Conservation (phyloP, 2,329 filamentous ascomycete species). For the Alternaria sp. region DNA sequence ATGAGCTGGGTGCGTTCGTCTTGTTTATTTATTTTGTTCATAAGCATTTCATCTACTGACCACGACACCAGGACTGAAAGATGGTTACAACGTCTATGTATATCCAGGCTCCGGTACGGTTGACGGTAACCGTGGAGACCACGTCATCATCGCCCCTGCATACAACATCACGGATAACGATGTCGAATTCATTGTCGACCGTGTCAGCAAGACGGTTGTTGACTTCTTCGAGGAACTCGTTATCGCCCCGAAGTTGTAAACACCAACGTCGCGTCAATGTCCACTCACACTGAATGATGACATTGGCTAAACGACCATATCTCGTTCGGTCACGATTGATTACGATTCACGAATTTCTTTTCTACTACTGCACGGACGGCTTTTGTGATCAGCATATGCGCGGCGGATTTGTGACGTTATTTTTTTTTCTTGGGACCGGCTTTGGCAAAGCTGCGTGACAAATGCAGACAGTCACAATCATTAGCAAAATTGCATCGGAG, state of each 20-base stretch:
- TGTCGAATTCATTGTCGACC: conserved; percentile 64
- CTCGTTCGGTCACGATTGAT: not conserved
- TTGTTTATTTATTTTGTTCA: not conserved
- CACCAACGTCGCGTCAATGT: not conserved
- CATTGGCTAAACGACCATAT: not conserved
- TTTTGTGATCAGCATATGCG: conserved; percentile 4
- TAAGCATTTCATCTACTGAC: conserved; percentile 10
- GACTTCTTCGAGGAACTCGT: conserved; percentile 54
- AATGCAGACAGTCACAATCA: not conserved
- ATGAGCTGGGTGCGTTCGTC: conserved; percentile 57
- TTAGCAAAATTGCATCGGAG: conserved; percentile 13
- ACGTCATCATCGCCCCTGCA: conserved; percentile 73
- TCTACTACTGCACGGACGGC: not conserved
- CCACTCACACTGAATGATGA: not conserved
- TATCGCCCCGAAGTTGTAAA: conserved; percentile 7
- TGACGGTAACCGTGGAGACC: conserved; percentile 69
- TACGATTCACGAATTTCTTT: conserved; percentile 7
- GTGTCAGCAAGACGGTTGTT: conserved; percentile 61
- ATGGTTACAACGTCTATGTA: conserved; percentile 63
- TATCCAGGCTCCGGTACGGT: conserved; percentile 71
- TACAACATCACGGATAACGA: conserved; percentile 69
- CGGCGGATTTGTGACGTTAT: not conserved
- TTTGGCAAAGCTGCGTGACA: conserved; percentile 2
- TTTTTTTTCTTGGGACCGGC: not conserved
- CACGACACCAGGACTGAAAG: conserved; percentile 49